phyloP scores from a whole-genome alignment of 441 rosid genomes.

The Syzygium syzygioides region DNA sequence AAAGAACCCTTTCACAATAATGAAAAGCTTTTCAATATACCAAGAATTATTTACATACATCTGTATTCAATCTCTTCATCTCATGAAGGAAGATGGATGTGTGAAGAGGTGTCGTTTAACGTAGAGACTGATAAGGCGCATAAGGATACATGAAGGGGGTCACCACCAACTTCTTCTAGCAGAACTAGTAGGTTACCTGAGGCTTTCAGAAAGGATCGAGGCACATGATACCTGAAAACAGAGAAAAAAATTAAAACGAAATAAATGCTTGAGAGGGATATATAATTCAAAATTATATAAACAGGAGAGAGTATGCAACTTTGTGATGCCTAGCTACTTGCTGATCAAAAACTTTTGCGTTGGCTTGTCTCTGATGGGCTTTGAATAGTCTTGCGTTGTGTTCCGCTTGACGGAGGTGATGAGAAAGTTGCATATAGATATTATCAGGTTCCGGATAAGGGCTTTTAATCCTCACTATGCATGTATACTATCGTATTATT shows the following conservation, averaged over 20 bases:
- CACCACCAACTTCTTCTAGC: slow-evolving; percentile 61
- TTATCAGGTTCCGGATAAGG: neutral
- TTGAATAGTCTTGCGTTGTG: neutral
- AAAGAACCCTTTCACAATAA: neutral
- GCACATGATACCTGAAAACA: slow-evolving; percentile 54
- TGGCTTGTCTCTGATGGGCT: neutral
- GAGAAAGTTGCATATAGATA: neutral
- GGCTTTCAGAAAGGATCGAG: slow-evolving; percentile 45
- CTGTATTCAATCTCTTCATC: neutral
- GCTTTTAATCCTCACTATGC: neutral
- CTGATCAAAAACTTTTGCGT: neutral
- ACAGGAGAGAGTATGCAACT: neutral
- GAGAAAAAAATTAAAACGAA: neutral
- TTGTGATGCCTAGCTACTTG: neutral
- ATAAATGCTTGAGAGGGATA: neutral
- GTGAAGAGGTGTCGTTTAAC: neutral
- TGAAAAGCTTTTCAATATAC: neutral
- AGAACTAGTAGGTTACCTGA: slow-evolving; percentile 42
- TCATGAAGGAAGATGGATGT: neutral
- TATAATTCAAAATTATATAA: neutral
- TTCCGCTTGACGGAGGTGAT: neutral
- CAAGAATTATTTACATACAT: neutral
- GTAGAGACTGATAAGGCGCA: slow-evolving; percentile 34
- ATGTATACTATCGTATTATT: neutral
- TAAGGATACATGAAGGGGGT: slow-evolving; percentile 52